Percentiles rank a stretch among this genome's conserved stretches.
These are phyloP conservation scores for Salvia rosmarinus DNA, from an alignment of 257 asterid species.

Conservation along the genomic window DNA sequence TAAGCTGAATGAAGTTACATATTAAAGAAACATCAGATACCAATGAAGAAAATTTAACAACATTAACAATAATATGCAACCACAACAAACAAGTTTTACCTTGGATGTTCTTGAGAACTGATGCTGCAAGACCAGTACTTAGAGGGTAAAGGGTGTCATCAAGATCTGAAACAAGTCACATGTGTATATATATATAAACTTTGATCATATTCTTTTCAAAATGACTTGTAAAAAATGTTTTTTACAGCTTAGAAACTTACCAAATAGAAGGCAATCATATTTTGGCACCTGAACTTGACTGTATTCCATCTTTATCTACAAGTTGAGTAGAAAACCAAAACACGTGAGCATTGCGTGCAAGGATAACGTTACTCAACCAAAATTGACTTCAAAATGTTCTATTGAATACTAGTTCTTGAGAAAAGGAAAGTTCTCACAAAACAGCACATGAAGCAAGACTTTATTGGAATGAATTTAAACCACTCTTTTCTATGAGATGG, in stretches of 20 bases:
- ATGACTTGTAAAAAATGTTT: slow-evolving; percentile 1
- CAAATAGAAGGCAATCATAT: slow-evolving; percentile 94
- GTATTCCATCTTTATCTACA: slow-evolving; percentile 68
- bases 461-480: slow-evolving; percentile 1
- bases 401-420: background rate
- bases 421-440: no score
- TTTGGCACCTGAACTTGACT: slow-evolving; percentile 72
- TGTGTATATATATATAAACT: background rate
- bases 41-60: no score
- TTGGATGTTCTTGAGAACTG: slow-evolving; percentile 71
- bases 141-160: slow-evolving; percentile 96
- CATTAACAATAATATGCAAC: no score
- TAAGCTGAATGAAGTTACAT: slow-evolving; percentile 52
- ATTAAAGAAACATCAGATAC: slow-evolving; percentile 18
- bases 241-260: slow-evolving; percentile 43
- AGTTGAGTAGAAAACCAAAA: slow-evolving; percentile 44
- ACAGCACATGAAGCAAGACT: slow-evolving; percentile 12
- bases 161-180: slow-evolving; percentile 54
- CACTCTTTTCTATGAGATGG: slow-evolving; percentile 19
- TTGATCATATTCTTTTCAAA: slow-evolving; percentile 13
- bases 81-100: slow-evolving; percentile 45
- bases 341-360: slow-evolving; percentile 41
- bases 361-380: slow-evolving; percentile 35
- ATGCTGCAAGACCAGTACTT: slow-evolving; percentile 70
- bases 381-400: background rate